Base-by-base conservation (phyloP, 2,329 filamentous ascomycete genomes). In the Nemania abortiva region DNA sequence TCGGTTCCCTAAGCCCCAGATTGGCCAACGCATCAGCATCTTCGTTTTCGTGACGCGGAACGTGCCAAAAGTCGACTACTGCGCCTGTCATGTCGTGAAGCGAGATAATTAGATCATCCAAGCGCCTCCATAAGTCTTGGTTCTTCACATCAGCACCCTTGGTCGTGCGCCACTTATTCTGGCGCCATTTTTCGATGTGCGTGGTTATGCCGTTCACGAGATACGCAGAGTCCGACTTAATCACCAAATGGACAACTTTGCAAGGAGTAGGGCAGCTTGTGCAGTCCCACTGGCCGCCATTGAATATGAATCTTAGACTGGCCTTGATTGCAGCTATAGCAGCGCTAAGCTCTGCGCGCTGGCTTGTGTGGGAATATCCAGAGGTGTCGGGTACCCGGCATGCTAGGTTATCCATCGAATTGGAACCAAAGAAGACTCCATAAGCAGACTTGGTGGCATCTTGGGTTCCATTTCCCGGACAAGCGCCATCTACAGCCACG, bases 171-270 rank as follows among this genome's bases (percentile, higher is more conserved):
- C 67, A 72, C 3, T 62, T 61, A 27, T 71, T 73, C 39, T 29
- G 6, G 6, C 2, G 20, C 69, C 71, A 73, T 57, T 73, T 71
- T 3, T 54, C 20, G 24, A 71, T 1, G 29, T 59, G 55, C 7
- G 50, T 22, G 6, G 65, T 68, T 56, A 71, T 68, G 31, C 61
- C 55, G 50, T 68, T 62, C 49, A 73, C 71, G 7, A 70, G 62
- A 62, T 72, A 73, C 3, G 64, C 64, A 34, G 69, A 72, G 52
- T 72, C 69, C 3, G 69, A 68, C 37, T 73, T 72, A 47, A 72
- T 59, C 1, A 72, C 58, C 22, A 73, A 34, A 57, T 72, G 65
- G 0, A 1, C 15, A 11, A 68, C 56, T 3, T 22, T 15, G n/a
- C 71, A 68, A 18, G 62, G 69, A 15, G 27, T 59, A n/a, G 27